Evolutionary conservation across 2,329 filamentous ascomycete genomes (phyloP).

Genomic region (Pseudofabraea citricarpa): DNA sequence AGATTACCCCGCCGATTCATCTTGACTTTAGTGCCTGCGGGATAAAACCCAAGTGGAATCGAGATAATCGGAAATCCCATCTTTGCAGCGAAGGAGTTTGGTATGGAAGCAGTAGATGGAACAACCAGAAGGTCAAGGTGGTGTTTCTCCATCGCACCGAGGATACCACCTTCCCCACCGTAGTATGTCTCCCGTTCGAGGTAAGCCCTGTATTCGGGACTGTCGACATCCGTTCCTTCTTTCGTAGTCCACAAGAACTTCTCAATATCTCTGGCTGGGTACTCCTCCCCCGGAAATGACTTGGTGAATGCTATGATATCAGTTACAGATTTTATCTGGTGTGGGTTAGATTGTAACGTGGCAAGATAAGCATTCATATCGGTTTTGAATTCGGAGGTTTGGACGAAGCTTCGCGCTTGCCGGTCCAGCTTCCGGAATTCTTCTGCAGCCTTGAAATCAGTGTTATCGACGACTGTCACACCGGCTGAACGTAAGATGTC

Average conservation of each 20-base stretch:
- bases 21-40: constrained; percentile 31
- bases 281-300: constrained; percentile 40
- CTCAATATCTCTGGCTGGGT: constrained; percentile 45
- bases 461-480: constrained; percentile 50
- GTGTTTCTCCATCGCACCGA: constrained; percentile 50
- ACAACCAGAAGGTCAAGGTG: constrained; percentile 57
- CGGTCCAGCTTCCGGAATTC: constrained; percentile 27
- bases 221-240: constrained; percentile 41
- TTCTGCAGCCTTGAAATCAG: constrained; percentile 49
- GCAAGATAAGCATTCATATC: constrained; percentile 52
- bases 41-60: constrained; percentile 55
- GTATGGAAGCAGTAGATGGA: constrained; percentile 41
- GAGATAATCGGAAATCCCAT: constrained; percentile 56
- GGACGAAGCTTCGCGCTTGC: constrained; percentile 29
- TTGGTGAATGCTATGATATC: constrained; percentile 53
- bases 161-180: constrained; percentile 28
- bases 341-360: constrained; percentile 50
- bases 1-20: background rate
- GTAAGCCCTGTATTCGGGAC: background rate
- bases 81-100: constrained; percentile 42
- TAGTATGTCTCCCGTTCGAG: background rate
- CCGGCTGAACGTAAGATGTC: constrained; percentile 45
- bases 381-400: constrained; percentile 52
- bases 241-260: background rate
- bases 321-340: constrained; percentile 44